Evolutionary conservation across 371 early-diverging fungal genomes (phyloP).

Genomic region (Saksenaea oblongispora): DNA sequence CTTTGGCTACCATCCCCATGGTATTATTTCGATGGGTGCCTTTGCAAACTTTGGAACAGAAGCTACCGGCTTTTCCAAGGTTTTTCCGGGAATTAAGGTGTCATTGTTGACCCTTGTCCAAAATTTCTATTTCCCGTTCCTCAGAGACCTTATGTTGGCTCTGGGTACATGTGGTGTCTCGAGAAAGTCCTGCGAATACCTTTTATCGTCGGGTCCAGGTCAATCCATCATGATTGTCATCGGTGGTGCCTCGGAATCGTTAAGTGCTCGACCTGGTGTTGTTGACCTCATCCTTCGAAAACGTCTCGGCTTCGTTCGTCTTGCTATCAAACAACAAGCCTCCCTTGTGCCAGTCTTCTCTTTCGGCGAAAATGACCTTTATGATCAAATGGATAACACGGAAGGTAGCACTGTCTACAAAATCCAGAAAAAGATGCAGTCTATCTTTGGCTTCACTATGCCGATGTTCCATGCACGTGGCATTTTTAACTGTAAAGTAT

Average conservation of each 20-base stretch:
- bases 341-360: conserved; percentile 70
- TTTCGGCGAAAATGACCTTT: conserved; percentile 84
- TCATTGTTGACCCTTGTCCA: conserved; percentile 55
- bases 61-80: conserved; percentile 56
- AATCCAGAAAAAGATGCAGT: conserved; percentile 59
- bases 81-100: conserved; percentile 64
- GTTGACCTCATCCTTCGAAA: conserved; percentile 64
- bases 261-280: conserved; percentile 62
- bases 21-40: conserved; percentile 80
- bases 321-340: conserved; percentile 69
- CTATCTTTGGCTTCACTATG: conserved; percentile 58
- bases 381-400: conserved; percentile 53
- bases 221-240: conserved; percentile 70
- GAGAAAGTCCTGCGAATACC: conserved; percentile 64
- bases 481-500: conserved; percentile 58
- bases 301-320: conserved; percentile 73
- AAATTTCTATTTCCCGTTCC: conserved; percentile 68
- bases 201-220: conserved; percentile 71
- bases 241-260: conserved; percentile 76
- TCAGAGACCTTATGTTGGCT: conserved; percentile 67
- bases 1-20: conserved; percentile 81
- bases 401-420: conserved; percentile 43
- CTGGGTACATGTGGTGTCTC: conserved; percentile 77
- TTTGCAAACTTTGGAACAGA: conserved; percentile 77
- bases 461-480: conserved; percentile 73